These are phyloP conservation scores for Letharia lupina DNA, from an alignment of 495 filamentous ascomycete species.

Conservation along the genomic window DNA sequence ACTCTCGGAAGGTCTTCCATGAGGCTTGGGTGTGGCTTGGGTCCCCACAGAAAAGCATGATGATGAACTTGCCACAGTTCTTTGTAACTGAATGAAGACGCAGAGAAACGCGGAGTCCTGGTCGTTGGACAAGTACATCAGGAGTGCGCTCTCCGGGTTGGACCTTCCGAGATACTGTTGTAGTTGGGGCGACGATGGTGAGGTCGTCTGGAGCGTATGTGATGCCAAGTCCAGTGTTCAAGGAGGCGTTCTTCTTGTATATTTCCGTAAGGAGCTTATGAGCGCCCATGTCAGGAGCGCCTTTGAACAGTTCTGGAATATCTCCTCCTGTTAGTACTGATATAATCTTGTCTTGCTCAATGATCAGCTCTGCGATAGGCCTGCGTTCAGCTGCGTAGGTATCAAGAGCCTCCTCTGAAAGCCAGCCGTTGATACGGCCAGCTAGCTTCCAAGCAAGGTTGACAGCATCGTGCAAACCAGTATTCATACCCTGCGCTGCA, in stretches of 20 bases:
- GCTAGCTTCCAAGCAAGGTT: conserved; percentile 47
- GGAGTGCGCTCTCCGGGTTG: conserved; percentile 16
- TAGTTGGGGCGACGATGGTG: neutral
- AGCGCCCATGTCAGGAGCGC: conserved; percentile 8
- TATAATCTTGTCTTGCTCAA: conserved; percentile 37
- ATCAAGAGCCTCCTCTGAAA: conserved; percentile 31
- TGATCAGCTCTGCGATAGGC: conserved; percentile 35
- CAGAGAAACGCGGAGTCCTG: conserved; percentile 14
- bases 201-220: conserved; percentile 8
- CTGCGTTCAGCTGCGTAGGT: conserved; percentile 38
- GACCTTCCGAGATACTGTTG: neutral
- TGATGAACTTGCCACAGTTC: conserved; percentile 18
- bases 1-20: conserved; percentile 1
- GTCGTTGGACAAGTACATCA: conserved; percentile 18
- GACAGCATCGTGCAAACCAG: conserved; percentile 45
- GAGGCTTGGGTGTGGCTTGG: conserved; percentile 1
- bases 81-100: conserved; percentile 15
- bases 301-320: conserved; percentile 14
- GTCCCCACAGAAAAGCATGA: conserved; percentile 16
- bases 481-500: conserved; percentile 48
- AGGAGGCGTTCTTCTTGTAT: conserved; percentile 3
- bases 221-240: conserved; percentile 20
- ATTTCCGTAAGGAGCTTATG: conserved; percentile 10
- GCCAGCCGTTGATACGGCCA: conserved; percentile 33
- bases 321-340: conserved; percentile 14